These are phyloP conservation scores for Thalassiosira profunda DNA, from an alignment of 108 stramenopile genomes.

Conservation along the genomic window DNA sequence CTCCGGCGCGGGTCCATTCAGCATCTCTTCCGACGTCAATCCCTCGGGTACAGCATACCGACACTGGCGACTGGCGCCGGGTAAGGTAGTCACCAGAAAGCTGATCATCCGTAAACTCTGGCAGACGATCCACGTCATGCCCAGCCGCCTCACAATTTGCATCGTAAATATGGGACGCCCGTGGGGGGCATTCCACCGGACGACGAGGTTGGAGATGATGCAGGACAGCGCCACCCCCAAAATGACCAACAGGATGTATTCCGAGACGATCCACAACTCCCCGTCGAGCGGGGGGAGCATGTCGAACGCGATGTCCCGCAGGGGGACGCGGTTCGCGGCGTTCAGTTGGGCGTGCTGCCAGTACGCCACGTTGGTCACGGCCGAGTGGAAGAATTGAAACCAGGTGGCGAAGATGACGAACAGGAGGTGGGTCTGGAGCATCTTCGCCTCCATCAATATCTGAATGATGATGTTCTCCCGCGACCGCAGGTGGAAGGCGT, in stretches of 20 bases:
- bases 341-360: slow-evolving; percentile 21
- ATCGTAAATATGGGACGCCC: slow-evolving; percentile 23
- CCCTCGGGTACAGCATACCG: slow-evolving; percentile 34
- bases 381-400: slow-evolving; percentile 27
- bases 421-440: slow-evolving; percentile 7
- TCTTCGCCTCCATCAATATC: slow-evolving; percentile 15
- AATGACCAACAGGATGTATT: slow-evolving; percentile 29
- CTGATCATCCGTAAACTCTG: slow-evolving; percentile 27
- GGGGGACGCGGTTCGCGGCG: slow-evolving; percentile 20
- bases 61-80: slow-evolving; percentile 38
- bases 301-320: slow-evolving; percentile 23
- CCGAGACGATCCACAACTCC: slow-evolving; percentile 29
- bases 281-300: slow-evolving; percentile 15
- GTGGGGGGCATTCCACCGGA: slow-evolving; percentile 25
- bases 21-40: slow-evolving; percentile 21
- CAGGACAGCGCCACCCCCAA: slow-evolving; percentile 4
- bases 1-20: slow-evolving; percentile 3
- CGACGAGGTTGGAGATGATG: slow-evolving; percentile 14
- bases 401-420: slow-evolving; percentile 7
- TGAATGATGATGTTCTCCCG: slow-evolving; percentile 25
- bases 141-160: slow-evolving; percentile 27
- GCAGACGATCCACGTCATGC: slow-evolving; percentile 28
- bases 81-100: slow-evolving; percentile 34
- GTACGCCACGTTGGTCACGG: slow-evolving; percentile 28
- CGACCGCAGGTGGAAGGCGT: slow-evolving; percentile 13